Evolutionary conservation across 805 yeast genomes (phyloP), one percentile per base, ranked within the genome.

Genomic region (Metschnikowia orientalis): DNA sequence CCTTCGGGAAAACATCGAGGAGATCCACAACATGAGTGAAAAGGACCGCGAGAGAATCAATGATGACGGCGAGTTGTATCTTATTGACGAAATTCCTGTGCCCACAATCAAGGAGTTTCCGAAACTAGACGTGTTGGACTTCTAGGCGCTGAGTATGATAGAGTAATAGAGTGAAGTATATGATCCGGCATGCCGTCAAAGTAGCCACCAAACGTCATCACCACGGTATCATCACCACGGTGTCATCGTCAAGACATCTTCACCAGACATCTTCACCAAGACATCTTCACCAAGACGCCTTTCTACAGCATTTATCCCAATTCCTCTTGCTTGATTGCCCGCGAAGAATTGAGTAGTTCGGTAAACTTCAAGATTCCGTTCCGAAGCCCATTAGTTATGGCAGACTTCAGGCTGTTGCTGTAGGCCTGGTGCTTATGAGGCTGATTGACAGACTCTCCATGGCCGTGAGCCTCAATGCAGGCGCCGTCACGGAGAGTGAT

Each of bases 41-140:
- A 75, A 75, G 45, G 96, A 89, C 49, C 72, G 96, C 46, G 94
- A 87, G 59, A 76, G 97, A 58, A 61, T 83, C 36, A 90, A 89
- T 54, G 97, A 89, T 23, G 76, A 85, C 41, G 97, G 97, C 2
- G 79, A 82, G 42, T 73, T 85, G 8, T 90, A 86, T 48, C 68
- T 75, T 41, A 70, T 85, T 20, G 85, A 84, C 7, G 90, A 79
- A 54, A 81, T 81, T 23, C 87, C 90, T 1, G 67, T 69, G 15
- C 95, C 95, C 1, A 57, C 48, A 8, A 73, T 86, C 39, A 66
- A 65, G 26, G 81, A 73, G 6, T 84, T 85, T 60, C 79, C 85
- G 10, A 67, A 58, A 50, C 66, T 67, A 49, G 64, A 64, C 22
- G 65, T 75, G 0, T 63, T 84, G 44, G 88, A 82, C 47, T 84